These are phyloP conservation scores for Gilbertella persicaria DNA, from an alignment of 371 early-diverging fungal species.

Conservation along the genomic window DNA sequence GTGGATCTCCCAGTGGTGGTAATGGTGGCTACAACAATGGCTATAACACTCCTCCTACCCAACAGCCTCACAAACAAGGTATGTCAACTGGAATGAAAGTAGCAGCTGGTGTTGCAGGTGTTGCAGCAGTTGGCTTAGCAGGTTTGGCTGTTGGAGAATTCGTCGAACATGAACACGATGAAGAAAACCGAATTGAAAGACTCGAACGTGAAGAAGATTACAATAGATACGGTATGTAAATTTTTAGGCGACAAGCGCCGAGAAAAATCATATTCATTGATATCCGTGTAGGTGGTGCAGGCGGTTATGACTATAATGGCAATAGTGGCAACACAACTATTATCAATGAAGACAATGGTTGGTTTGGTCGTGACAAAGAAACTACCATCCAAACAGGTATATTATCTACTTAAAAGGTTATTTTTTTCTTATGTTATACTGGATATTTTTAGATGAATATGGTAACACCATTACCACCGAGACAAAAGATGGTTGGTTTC, in stretches of 20 bases:
- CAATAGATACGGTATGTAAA: slow-evolving; percentile 19
- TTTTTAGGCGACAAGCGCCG: slow-evolving; percentile 6
- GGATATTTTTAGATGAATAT: slow-evolving; percentile 27
- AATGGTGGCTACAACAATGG: not conserved
- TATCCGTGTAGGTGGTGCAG: slow-evolving; percentile 20
- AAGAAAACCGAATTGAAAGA: slow-evolving; percentile 31
- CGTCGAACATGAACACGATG: slow-evolving; percentile 41
- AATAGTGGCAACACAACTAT: slow-evolving; percentile 25
- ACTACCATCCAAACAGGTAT: slow-evolving; percentile 36
- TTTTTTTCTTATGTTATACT: not conserved
- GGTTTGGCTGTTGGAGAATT: slow-evolving; percentile 46
- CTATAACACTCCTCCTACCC: slow-evolving; percentile 7
- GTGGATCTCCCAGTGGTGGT: not conserved
- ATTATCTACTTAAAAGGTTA: not conserved
- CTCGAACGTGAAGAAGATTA: slow-evolving; percentile 30
- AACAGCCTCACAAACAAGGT: slow-evolving; percentile 18
- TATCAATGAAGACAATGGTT: slow-evolving; percentile 47
- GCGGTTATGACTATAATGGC: slow-evolving; percentile 4
- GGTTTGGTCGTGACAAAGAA: slow-evolving; percentile 39
- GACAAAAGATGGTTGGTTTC: slow-evolving; percentile 40
- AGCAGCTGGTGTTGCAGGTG: slow-evolving; percentile 42
- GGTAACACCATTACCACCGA: slow-evolving; percentile 35
- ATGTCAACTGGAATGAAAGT: slow-evolving; percentile 48
- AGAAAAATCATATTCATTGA: not conserved
- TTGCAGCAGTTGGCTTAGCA: slow-evolving; percentile 38